Base-by-base conservation (phyloP, 2,329 filamentous ascomycete species). In the Fusarium annulatum region DNA sequence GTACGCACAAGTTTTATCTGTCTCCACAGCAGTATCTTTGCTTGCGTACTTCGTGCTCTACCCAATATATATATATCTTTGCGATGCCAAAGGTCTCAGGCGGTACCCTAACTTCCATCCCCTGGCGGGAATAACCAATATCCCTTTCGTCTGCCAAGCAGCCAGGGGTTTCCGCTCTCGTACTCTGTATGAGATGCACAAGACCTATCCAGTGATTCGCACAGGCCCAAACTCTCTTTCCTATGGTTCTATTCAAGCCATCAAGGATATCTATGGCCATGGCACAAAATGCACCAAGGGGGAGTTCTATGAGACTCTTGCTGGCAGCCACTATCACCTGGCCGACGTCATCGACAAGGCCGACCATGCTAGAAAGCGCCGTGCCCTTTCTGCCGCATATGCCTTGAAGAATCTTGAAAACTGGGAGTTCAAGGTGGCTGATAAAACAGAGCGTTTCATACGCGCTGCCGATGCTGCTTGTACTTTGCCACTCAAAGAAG, bases 371-470 rank as follows among this genome's bases (percentile, higher is more conserved):
- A 81, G 85, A 15, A 88, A 89, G 77, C 84, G 87, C 30, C 85
- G 86, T 64, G 81, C 87, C 3, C 77, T 89, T 7, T 85, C 86
- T 6, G 82, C 83, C 1, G 87, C 87, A 2, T 88, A 88, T 62
- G 87, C 87, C 0, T 73, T 87, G 59, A 87, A 87, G 79, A 88
- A 88, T 69, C 83, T 88, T 2, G 86, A 88, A 72, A 82, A 80
- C 10, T 88, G 87, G 87, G 87, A 88, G 69, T 84, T 84, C 78
- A 89, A 88, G 69, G 86, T 89, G 7, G 84, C 85, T 18, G 86
- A 89, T 68, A 88, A 88, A 77, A 81, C 83, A 1, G 79, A 82
- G 23, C 81, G 84, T 18, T 78, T 88, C 33, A 80, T 88, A 56
- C 80, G 75, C 19, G 81, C 84, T 46, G 81, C 85, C 36, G 86